These are phyloP conservation scores for Pholiota adiposa DNA, from an alignment of 1,284 basidiomycete species.

Conservation along the genomic window DNA sequence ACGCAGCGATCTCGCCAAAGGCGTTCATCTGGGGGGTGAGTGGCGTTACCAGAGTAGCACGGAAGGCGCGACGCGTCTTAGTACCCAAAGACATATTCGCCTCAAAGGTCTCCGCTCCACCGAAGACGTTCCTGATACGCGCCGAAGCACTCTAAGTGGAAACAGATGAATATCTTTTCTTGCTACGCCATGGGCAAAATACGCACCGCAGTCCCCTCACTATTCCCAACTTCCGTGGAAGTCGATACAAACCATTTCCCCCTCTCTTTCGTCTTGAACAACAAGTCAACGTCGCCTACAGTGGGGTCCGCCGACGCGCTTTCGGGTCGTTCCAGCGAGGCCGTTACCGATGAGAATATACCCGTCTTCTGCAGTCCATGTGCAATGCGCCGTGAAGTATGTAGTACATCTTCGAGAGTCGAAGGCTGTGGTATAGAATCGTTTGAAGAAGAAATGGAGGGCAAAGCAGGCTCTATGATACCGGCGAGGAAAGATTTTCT, in stretches of 20 bases:
- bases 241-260: conserved; percentile 84
- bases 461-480: conserved; percentile 70
- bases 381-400: conserved; percentile 69
- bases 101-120: conserved; percentile 90
- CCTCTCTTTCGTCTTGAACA: conserved; percentile 80
- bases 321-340: conserved; percentile 69
- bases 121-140: conserved; percentile 86
- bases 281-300: conserved; percentile 82
- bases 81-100: conserved; percentile 87
- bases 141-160: conserved; percentile 74
- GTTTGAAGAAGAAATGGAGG: conserved; percentile 19
- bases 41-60: conserved; percentile 64
- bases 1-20: conserved; percentile 63
- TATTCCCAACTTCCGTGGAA: conserved; percentile 92
- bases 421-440: conserved; percentile 27
- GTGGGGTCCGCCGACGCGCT: conserved; percentile 52
- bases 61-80: conserved; percentile 85
- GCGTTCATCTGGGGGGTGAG: conserved; percentile 64
- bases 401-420: conserved; percentile 66
- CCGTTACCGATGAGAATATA: conserved; percentile 65
- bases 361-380: conserved; percentile 39
- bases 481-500: conserved; percentile 81
- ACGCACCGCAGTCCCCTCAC: conserved; percentile 88
- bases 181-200: too few species aligned
- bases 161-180: conserved; percentile 6